Conservation (phyloP, 768 basidiomycete genomes). For the Omphalotus guepiniiformis region DNA sequence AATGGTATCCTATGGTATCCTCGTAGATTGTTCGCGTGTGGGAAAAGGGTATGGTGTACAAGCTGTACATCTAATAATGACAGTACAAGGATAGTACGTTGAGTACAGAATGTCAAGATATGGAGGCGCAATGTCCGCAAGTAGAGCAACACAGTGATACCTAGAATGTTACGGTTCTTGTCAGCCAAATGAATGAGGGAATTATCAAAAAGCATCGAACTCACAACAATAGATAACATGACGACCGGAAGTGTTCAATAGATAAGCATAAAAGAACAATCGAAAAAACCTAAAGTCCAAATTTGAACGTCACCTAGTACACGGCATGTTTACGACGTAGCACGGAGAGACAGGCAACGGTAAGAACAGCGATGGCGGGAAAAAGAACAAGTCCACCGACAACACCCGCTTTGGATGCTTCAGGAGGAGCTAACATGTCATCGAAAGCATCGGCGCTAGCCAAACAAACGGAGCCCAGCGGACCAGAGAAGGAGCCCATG, state of each 20-base stretch:
- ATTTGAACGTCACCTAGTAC: background rate
- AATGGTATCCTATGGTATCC: too few species aligned
- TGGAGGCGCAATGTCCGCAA: too few species aligned
- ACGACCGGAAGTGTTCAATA: background rate
- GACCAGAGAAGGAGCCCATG: background rate
- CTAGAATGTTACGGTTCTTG: too few species aligned
- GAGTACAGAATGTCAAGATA: too few species aligned
- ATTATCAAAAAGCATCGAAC: background rate
- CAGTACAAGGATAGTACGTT: too few species aligned
- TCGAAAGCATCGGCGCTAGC: background rate
- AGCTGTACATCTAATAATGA: too few species aligned
- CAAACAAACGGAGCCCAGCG: background rate
- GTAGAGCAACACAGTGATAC: too few species aligned
- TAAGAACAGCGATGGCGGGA: background rate
- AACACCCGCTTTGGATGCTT: background rate
- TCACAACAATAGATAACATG: background rate
- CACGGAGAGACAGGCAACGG: too few species aligned
- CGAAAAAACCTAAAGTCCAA: background rate
- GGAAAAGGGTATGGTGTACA: too few species aligned
- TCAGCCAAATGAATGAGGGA: background rate
- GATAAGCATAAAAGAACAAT: background rate
- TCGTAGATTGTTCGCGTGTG: too few species aligned
- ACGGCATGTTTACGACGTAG: too few species aligned
- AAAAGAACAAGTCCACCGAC: background rate
- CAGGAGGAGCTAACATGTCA: background rate